Evolutionary conservation across 2,329 filamentous ascomycete genomes (phyloP), one percentile per base, ranked within the genome.

Genomic region (Septoria petroselini): DNA sequence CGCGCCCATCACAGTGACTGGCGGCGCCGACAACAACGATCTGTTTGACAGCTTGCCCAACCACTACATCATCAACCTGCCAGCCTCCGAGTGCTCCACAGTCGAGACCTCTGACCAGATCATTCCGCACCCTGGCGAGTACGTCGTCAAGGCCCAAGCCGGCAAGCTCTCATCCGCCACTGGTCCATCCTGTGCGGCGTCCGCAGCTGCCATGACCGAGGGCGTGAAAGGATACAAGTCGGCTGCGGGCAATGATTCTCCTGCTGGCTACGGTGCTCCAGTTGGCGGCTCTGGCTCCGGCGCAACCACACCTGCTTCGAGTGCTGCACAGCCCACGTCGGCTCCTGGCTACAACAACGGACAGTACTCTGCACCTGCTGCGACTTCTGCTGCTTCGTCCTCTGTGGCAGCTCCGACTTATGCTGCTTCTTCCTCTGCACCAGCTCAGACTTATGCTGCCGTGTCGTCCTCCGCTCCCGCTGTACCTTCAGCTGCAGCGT

Each of bases 31-130:
- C 38, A 58, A 50, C 29, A 58, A 79, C 43, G 65, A 72, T 4
- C 78, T 77, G 58, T 79, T 81, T 54, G 64, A 82, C 48, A 71
- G 73, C 0, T 83, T 91, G 18, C 87, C 86, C 0, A 73, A 84
- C 54, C 82, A 88, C 76, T 81, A 88, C 47, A 71, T 82, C 2
- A 82, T 85, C 62, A 91, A 91, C 69, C 71, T 87, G 52, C 65
- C 58, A 52, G 54, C 52, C 15, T 66, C 69, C 1, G 71, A 70
- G 9, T 89, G 85, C 69, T 68, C 53, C 0, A 84, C 80, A 9
- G 58, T 57, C 0, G 79, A 84, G 34, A 63, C 61, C 11, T 62
- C 65, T 1, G 79, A 86, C 54, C 70, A 83, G 48, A 63, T 70
- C 9, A 86, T 82, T 69, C 81, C 82, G 3, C 72, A 84, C 60